phyloP scores from a whole-genome alignment of 495 filamentous ascomycete genomes.

The Diplogelasinospora grovesii region DNA sequence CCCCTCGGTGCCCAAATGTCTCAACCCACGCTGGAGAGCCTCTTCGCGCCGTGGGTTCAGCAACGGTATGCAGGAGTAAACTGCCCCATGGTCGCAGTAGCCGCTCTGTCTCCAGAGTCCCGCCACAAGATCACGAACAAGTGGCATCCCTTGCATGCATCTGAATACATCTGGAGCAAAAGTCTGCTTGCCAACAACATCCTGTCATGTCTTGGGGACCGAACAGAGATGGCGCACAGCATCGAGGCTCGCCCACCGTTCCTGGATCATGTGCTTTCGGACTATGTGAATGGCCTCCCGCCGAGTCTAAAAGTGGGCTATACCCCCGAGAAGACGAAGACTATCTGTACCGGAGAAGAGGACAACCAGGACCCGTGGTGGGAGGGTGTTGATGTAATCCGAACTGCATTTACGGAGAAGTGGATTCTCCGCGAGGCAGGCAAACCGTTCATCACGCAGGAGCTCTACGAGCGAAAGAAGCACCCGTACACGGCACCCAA shows the following conservation, averaged over 20 bases:
- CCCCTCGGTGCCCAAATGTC: not conserved
- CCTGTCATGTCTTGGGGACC: slow-evolving; percentile 42
- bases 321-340: slow-evolving; percentile 10
- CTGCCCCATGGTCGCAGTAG: slow-evolving; percentile 12
- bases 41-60: slow-evolving; percentile 10
- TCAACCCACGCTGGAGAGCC: not conserved
- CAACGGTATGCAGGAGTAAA: slow-evolving; percentile 6
- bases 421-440: slow-evolving; percentile 45
- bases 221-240: slow-evolving; percentile 45
- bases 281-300: slow-evolving; percentile 42
- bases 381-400: not conserved
- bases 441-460: slow-evolving; percentile 43
- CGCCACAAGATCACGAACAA: slow-evolving; percentile 24
- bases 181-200: slow-evolving; percentile 34
- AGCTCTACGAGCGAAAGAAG: slow-evolving; percentile 42
- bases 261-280: slow-evolving; percentile 45
- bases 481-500: slow-evolving; percentile 36
- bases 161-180: slow-evolving; percentile 39
- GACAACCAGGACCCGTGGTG: not conserved
- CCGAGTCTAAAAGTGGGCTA: slow-evolving; percentile 41
- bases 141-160: slow-evolving; percentile 47
- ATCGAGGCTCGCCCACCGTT: slow-evolving; percentile 45
- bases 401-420: slow-evolving; percentile 32
- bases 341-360: too few relatives aligned
- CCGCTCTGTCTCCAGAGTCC: slow-evolving; percentile 6